These are phyloP conservation scores for Triticum aestivum DNA, from an alignment of 176 grass and related monocot species.

Conservation along the genomic window IWGSC_CS_RefSeq_v2.1 NC_057806.1:39998461-39998960, in stretches of 20 bases:
- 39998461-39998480: slow-evolving; percentile 30
- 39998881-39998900: too few species aligned
- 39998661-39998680: slow-evolving; percentile 21
- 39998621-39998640: neutral
- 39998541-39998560: neutral
- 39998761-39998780: slow-evolving; percentile 15
- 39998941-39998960: too few species aligned
- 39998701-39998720: slow-evolving; percentile 32
- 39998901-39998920: too few species aligned
- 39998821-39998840: neutral
- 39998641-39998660: neutral
- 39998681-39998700: neutral
- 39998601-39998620: slow-evolving; percentile 33
- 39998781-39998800: neutral
- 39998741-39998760: slow-evolving; percentile 4
- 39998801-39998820: too few species aligned
- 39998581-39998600: slow-evolving; percentile 56
- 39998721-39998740: neutral
- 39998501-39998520: slow-evolving; percentile 49
- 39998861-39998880: too few species aligned
- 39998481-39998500: slow-evolving; percentile 46
- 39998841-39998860: too few species aligned
- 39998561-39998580: slow-evolving; percentile 43
- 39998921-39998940: too few species aligned
- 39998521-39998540: slow-evolving; percentile 50